A percentile compares a stretch with the other conserved stretches of the same genome.
phyloP scores from a whole-genome alignment of 2,329 filamentous ascomycete genomes.

The Plectosphaerella sp. region DNA sequence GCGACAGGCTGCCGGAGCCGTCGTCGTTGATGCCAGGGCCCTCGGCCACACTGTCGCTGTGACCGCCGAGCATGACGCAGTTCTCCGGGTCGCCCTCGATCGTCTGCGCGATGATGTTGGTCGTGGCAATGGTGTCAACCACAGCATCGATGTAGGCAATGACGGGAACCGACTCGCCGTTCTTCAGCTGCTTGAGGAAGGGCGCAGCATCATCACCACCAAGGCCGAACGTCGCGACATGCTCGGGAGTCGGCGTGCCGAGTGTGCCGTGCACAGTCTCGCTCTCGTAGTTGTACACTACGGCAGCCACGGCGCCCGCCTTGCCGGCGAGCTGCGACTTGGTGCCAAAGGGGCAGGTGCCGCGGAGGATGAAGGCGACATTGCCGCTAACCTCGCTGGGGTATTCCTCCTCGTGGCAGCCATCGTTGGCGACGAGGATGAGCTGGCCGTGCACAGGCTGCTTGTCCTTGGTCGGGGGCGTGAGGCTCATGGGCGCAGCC shows the following conservation, averaged over 20 bases:
- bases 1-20: conserved; percentile 60
- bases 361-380: conserved; percentile 68
- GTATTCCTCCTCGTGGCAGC: conserved; percentile 62
- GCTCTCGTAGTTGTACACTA: conserved; percentile 70
- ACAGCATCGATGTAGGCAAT: conserved; percentile 58
- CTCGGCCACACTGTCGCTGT: conserved; percentile 58
- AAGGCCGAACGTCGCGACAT: conserved; percentile 67
- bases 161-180: conserved; percentile 43
- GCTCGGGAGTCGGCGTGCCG: conserved; percentile 51
- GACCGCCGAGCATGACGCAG: conserved; percentile 61
- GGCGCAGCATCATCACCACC: conserved; percentile 53
- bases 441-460: conserved; percentile 56
- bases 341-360: conserved; percentile 64
- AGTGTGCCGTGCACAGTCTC: conserved; percentile 65
- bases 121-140: conserved; percentile 48
- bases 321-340: conserved; percentile 66
- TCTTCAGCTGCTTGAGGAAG: conserved; percentile 48
- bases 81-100: conserved; percentile 54
- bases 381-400: conserved; percentile 52
- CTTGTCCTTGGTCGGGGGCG: conserved; percentile 58
- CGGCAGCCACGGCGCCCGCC: conserved; percentile 65
- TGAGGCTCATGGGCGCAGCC: conserved; percentile 58
- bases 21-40: conserved; percentile 77
- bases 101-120: conserved; percentile 62
- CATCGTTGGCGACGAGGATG: conserved; percentile 56